phyloP scores from a whole-genome alignment of 2,329 filamentous ascomycete species.

The Cercospora janseana region DNA sequence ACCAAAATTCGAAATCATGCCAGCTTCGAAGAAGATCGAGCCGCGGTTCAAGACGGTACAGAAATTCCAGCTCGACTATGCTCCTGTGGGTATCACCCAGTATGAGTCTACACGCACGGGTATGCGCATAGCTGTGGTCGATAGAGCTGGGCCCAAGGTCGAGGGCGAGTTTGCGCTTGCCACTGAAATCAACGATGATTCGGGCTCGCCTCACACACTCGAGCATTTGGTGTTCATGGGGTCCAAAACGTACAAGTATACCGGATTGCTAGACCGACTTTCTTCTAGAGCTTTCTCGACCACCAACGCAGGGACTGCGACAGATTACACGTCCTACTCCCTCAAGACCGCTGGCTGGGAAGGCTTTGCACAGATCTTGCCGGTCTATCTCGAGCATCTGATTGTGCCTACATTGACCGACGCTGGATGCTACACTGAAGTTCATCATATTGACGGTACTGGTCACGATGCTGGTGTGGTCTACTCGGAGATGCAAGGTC shows the following conservation, averaged over 20 bases:
- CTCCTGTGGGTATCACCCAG: constrained; percentile 81
- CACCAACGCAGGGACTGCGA: constrained; percentile 97
- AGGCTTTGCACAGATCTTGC: constrained; percentile 89
- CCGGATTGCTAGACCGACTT: constrained; percentile 90
- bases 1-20: constrained; percentile 23
- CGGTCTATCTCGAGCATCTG: constrained; percentile 92
- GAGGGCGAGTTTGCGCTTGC: constrained; percentile 93
- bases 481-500: constrained; percentile 97
- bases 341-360: constrained; percentile 96
- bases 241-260: constrained; percentile 89
- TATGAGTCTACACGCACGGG: constrained; percentile 95
- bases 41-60: constrained; percentile 78
- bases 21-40: constrained; percentile 40
- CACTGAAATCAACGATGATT: constrained; percentile 97
- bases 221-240: constrained; percentile 62
- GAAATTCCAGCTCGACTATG: constrained; percentile 85
- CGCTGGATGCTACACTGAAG: constrained; percentile 89
- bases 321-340: constrained; percentile 94
- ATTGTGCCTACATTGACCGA: constrained; percentile 89
- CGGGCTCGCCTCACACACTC: constrained; percentile 68
- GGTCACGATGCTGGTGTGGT: constrained; percentile 87
- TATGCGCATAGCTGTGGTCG: constrained; percentile 89
- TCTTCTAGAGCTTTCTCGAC: constrained; percentile 88
- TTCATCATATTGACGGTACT: constrained; percentile 89
- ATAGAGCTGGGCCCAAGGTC: constrained; percentile 91